phyloP scores from a whole-genome alignment of 768 basidiomycete species.

The Mycena sanguinolenta region DNA sequence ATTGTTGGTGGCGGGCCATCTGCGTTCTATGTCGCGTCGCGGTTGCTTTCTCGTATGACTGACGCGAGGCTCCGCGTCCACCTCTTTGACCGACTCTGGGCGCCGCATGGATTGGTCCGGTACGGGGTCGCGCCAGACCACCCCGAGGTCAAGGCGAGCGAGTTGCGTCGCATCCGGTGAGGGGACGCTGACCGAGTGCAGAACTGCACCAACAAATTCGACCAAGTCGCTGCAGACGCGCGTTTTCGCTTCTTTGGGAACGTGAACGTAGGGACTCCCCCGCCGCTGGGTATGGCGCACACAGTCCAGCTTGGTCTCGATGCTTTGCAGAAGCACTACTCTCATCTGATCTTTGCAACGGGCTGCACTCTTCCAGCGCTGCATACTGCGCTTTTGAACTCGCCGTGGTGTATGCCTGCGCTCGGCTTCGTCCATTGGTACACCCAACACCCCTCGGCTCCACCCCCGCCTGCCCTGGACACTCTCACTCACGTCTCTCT shows the following conservation, averaged over 20 bases:
- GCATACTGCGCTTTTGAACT: constrained; percentile 67
- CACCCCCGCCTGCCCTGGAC: constrained; percentile 73
- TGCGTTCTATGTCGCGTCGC: constrained; percentile 94
- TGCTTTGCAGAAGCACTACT: constrained; percentile 79
- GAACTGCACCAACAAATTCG: constrained; percentile 98
- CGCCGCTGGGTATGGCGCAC: constrained; percentile 59
- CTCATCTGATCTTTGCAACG: constrained; percentile 88
- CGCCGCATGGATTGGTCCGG: constrained; percentile 93
- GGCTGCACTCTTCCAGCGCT: constrained; percentile 80
- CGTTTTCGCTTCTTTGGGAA: constrained; percentile 95
- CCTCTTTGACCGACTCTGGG: constrained; percentile 92
- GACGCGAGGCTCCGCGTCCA: constrained; percentile 69
- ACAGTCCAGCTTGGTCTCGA: constrained; percentile 70
- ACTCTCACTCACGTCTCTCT: constrained; percentile 80
- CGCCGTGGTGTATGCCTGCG: constrained; percentile 72
- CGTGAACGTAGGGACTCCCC: constrained; percentile 67
- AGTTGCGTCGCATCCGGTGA: not conserved
- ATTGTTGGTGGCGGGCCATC: constrained; percentile 96
- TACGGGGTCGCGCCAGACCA: constrained; percentile 99
- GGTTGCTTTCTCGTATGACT: constrained; percentile 78
- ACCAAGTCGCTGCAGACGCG: constrained; percentile 80
- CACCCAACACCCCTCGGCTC: constrained; percentile 86
- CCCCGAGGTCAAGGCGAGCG: constrained; percentile 91
- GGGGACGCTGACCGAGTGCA: constrained; percentile 45
- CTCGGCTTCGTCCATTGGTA: constrained; percentile 96